Conservation (phyloP, 805 yeast species). For the Suhomyces pyralidae region DNA sequence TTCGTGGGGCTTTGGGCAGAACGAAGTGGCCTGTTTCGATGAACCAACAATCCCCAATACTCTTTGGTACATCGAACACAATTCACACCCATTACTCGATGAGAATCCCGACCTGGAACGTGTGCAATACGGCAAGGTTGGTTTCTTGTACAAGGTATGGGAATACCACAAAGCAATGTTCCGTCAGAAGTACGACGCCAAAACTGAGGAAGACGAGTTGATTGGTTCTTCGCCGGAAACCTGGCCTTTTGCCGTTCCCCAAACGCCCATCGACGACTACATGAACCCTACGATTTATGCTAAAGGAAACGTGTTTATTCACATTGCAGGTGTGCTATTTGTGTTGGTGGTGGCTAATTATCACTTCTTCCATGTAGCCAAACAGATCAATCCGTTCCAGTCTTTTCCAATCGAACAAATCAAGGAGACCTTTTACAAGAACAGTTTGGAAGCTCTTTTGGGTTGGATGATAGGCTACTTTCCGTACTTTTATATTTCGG, state of each 20-base stretch:
- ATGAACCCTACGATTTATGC: conserved; percentile 44
- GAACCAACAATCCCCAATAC: conserved; percentile 67
- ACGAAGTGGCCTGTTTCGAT: conserved; percentile 84
- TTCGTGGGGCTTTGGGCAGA: conserved; percentile 74
- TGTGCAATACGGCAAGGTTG: conserved; percentile 25
- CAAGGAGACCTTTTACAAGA: conserved; percentile 15
- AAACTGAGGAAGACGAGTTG: conserved; percentile 35
- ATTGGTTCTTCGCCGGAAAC: conserved; percentile 37
- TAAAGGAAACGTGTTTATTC: conserved; percentile 62
- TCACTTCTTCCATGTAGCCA: conserved; percentile 18
- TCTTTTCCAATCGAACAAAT: conserved; percentile 12
- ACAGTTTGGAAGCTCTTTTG: conserved; percentile 36
- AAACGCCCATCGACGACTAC: conserved; percentile 56
- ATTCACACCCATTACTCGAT: conserved; percentile 50
- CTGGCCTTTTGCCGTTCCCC: conserved; percentile 62
- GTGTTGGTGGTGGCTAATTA: conserved; percentile 19
- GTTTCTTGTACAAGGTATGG: conserved; percentile 48
- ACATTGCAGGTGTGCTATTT: conserved; percentile 42
- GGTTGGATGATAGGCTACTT: conserved; percentile 60
- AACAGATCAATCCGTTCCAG: conserved; percentile 30
- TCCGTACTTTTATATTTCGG: conserved; percentile 48
- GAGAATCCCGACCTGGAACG: conserved; percentile 17
- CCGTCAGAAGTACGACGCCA: conserved; percentile 32
- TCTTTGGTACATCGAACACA: conserved; percentile 71
- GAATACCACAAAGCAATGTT: conserved; percentile 61